These are phyloP conservation scores for Pseudozyma thailandica DNA, from an alignment of 1,284 basidiomycete genomes.

Conservation along the genomic window DNA sequence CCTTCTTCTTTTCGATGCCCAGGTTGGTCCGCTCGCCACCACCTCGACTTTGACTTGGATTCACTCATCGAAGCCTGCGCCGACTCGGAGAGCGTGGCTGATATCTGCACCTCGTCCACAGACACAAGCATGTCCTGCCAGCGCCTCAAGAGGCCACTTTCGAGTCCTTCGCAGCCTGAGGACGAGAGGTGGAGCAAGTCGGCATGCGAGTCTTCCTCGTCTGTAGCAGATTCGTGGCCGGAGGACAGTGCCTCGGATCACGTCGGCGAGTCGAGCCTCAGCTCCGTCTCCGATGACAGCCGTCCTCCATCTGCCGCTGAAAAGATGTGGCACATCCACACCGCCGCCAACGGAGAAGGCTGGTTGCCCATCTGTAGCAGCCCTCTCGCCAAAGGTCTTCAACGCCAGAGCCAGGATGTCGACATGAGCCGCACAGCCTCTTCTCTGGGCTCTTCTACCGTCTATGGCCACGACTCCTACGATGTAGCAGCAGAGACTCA, in stretches of 20 bases:
- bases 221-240: conserved; percentile 31
- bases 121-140: conserved; percentile 10
- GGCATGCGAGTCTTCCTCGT: conserved; percentile 19
- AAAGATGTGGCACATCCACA: conserved; percentile 7
- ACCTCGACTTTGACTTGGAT: conserved; percentile 40
- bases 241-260: conserved; percentile 36
- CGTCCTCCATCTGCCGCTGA: conserved; percentile 22
- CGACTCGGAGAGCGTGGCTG: neutral
- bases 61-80: conserved; percentile 1
- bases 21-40: conserved; percentile 48
- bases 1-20: conserved; percentile 36
- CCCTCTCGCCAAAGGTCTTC: neutral
- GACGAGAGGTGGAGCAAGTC: conserved; percentile 15
- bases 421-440: conserved; percentile 26
- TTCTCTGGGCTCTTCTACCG: conserved; percentile 32
- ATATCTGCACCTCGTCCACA: neutral
- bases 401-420: conserved; percentile 1
- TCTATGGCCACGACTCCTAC: conserved; percentile 23
- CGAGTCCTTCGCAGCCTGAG: conserved; percentile 13
- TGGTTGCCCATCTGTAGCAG: conserved; percentile 24
- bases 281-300: conserved; percentile 34
- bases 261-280: conserved; percentile 31
- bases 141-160: conserved; percentile 7
- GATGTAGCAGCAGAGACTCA: conserved; percentile 1
- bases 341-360: neutral